Evolutionary conservation across 2,329 filamentous ascomycete genomes (phyloP).

Genomic region (Coleophoma eucalyptorum): DNA sequence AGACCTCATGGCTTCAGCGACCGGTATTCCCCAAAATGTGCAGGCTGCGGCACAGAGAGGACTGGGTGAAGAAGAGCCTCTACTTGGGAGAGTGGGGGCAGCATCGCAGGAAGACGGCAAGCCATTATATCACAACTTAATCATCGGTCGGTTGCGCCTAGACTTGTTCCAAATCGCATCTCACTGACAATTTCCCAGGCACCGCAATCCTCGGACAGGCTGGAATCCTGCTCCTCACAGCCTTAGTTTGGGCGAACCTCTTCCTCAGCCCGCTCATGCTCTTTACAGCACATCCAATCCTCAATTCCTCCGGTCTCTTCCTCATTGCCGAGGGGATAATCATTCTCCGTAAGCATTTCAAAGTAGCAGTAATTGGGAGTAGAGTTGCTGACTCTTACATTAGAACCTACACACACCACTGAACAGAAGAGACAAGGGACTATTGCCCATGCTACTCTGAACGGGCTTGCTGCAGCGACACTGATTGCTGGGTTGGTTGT

Average conservation of each 20-base stretch:
- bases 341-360: no score
- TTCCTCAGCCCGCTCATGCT: slow-evolving; percentile 67
- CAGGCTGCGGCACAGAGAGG: slow-evolving; percentile 28
- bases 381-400: slow-evolving; percentile 61
- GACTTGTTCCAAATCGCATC: neutral
- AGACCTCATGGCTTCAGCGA: slow-evolving; percentile 61
- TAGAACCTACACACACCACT: slow-evolving; percentile 81
- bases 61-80: slow-evolving; percentile 58
- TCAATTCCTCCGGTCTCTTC: slow-evolving; percentile 64
- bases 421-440: slow-evolving; percentile 65
- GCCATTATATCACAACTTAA: slow-evolving; percentile 65
- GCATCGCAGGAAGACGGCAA: slow-evolving; percentile 64
- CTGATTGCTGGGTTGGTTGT: slow-evolving; percentile 62
- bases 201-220: slow-evolving; percentile 78
- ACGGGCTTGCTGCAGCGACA: slow-evolving; percentile 49
- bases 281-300: slow-evolving; percentile 85
- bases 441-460: slow-evolving; percentile 65
- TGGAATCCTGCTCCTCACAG: slow-evolving; percentile 70
- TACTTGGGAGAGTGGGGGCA: slow-evolving; percentile 69
- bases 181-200: slow-evolving; percentile 45
- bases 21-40: slow-evolving; percentile 56
- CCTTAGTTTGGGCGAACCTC: slow-evolving; percentile 74
- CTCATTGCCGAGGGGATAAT: slow-evolving; percentile 58
- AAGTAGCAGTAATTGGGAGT: no score
- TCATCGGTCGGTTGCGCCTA: slow-evolving; percentile 54